A percentile compares a stretch with the other conserved stretches of the same genome.
Evolutionary conservation across 441 rosid genomes (phyloP).

Genomic region (Jatropha podagrica): DNA sequence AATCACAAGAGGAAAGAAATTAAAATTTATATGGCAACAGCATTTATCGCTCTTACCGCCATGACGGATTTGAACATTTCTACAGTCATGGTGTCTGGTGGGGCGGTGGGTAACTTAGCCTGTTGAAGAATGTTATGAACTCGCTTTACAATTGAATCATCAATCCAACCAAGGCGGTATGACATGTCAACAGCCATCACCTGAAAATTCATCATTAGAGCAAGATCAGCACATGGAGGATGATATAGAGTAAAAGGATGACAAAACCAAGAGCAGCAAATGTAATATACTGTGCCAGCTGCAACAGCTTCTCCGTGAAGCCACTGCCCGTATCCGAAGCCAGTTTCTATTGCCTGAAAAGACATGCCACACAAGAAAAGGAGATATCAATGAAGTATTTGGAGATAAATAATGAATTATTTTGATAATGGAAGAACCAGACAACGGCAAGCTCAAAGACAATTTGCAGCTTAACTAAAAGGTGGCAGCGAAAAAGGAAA

Average conservation of each 20-base stretch:
- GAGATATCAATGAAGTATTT: background rate
- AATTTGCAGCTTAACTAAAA: background rate
- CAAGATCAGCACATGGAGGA: slow-evolving; percentile 8
- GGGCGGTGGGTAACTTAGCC: slow-evolving; percentile 74
- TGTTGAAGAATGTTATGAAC: slow-evolving; percentile 54
- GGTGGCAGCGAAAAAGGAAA: background rate
- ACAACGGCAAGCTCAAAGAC: background rate
- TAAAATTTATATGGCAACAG: slow-evolving; percentile 2
- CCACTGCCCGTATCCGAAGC: slow-evolving; percentile 92
- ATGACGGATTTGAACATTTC: slow-evolving; percentile 94
- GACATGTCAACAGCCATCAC: slow-evolving; percentile 99
- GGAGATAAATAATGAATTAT: background rate
- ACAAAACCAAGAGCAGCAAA: background rate
- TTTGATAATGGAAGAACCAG: background rate
- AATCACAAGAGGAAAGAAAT: background rate
- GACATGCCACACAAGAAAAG: slow-evolving; percentile 7
- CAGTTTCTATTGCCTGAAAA: slow-evolving; percentile 90
- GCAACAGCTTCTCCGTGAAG: slow-evolving; percentile 99
- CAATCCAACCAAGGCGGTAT: slow-evolving; percentile 97
- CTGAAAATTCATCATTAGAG: slow-evolving; percentile 34
- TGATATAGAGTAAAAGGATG: background rate
- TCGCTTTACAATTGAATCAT: slow-evolving; percentile 72
- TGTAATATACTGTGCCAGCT: slow-evolving; percentile 78
- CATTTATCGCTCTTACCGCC: slow-evolving; percentile 62
- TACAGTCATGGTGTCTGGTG: slow-evolving; percentile 83